Evolutionary conservation across 75 land plant species (phyloP).

Genomic region (Cunninghamia lanceolata): DNA sequence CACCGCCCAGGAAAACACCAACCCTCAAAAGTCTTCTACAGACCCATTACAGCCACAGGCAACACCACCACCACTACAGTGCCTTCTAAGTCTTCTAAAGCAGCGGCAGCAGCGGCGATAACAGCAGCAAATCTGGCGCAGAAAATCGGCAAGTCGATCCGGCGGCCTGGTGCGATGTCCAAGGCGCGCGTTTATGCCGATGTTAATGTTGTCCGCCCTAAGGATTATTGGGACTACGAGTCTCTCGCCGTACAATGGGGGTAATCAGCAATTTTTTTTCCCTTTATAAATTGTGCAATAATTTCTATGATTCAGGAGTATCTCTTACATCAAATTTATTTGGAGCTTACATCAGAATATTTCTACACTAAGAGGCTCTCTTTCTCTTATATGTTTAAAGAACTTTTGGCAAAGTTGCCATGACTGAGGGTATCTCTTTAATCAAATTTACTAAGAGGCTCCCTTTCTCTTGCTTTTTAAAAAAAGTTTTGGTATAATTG

Average conservation of each 20-base stretch:
- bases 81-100: slow-evolving; percentile 4
- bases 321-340: background rate
- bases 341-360: background rate
- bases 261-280: background rate
- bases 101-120: background rate
- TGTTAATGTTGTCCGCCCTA: slow-evolving; percentile 50
- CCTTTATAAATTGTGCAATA: background rate
- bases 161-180: slow-evolving; percentile 65
- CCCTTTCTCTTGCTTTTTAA: too few relatives aligned
- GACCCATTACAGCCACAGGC: background rate
- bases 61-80: background rate
- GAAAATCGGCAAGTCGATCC: slow-evolving; percentile 62
- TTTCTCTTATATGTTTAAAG: too few relatives aligned
- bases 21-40: too few relatives aligned
- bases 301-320: background rate
- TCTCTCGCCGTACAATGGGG: slow-evolving; percentile 64
- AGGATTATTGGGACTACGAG: slow-evolving; percentile 73
- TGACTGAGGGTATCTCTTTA: background rate
- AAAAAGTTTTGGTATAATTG: background rate
- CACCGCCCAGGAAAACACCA: background rate
- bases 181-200: slow-evolving; percentile 57
- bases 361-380: background rate
- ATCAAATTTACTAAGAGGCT: background rate
- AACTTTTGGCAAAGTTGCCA: background rate
- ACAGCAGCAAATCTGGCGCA: slow-evolving; percentile 57